phyloP scores from a whole-genome alignment of 1,284 basidiomycete species.

The Amylostereum areolatum region DNA sequence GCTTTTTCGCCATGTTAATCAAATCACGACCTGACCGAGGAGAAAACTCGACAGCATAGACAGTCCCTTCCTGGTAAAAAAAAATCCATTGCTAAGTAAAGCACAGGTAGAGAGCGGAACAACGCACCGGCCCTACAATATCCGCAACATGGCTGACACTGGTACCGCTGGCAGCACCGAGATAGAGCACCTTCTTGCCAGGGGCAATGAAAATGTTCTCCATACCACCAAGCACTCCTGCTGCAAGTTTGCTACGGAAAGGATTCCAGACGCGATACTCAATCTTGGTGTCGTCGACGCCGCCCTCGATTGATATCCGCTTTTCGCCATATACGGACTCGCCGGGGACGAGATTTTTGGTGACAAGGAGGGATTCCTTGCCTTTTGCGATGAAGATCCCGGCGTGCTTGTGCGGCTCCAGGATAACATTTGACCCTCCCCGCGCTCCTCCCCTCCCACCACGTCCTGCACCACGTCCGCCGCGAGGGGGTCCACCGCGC shows the following conservation, averaged over 20 bases:
- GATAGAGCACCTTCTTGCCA: slow-evolving; percentile 95
- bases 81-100: slow-evolving; percentile 2
- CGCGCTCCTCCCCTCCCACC: slow-evolving; percentile 60
- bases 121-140: slow-evolving; percentile 87
- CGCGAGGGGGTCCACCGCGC: slow-evolving; percentile 41
- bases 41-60: slow-evolving; percentile 99
- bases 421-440: slow-evolving; percentile 81
- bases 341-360: slow-evolving; percentile 95
- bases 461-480: slow-evolving; percentile 41
- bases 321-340: slow-evolving; percentile 99
- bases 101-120: slow-evolving; percentile 8
- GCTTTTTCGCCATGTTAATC: slow-evolving; percentile 99
- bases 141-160: slow-evolving; percentile 98
- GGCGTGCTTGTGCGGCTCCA: slow-evolving; percentile 94
- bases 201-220: slow-evolving; percentile 93
- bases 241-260: slow-evolving; percentile 95
- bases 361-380: slow-evolving; percentile 97
- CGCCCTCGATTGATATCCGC: slow-evolving; percentile 79
- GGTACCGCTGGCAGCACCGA: slow-evolving; percentile 95
- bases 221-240: slow-evolving; percentile 93
- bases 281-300: slow-evolving; percentile 79
- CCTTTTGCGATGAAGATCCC: slow-evolving; percentile 94
- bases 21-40: slow-evolving; percentile 94
- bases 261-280: slow-evolving; percentile 99
- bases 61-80: slow-evolving; percentile 74